Percentiles rank a stretch among this genome's conserved stretches.
Conservation (phyloP, 352 stramenopile species). For the Globisporangium solare region DNA sequence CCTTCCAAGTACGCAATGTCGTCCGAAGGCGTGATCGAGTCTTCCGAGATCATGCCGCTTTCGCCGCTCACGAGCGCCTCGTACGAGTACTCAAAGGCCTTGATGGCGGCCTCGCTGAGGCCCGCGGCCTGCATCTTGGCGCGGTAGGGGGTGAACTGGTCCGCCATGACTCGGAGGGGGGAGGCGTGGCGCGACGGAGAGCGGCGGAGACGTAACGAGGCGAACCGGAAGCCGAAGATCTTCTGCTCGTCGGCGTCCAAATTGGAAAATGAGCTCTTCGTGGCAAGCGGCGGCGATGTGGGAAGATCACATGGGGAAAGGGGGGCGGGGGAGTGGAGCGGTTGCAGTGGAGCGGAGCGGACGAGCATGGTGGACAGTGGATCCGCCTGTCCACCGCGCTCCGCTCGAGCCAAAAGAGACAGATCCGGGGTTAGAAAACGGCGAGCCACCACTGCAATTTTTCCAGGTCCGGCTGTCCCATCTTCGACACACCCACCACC, state of each 20-base stretch:
- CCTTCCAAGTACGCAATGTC: conserved; percentile 79
- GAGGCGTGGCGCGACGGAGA: conserved; percentile 6
- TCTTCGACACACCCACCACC: neutral
- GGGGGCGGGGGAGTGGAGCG: neutral
- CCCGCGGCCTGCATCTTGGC: conserved; percentile 96
- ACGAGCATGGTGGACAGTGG: neutral
- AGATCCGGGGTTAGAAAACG: neutral
- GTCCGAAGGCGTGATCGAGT: conserved; percentile 87
- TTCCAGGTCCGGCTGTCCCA: neutral
- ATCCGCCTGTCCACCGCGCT: neutral
- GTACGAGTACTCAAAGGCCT: conserved; percentile 98
- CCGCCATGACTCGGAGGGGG: conserved; percentile 25
- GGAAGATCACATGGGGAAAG: conserved; percentile 1
- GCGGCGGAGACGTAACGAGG: conserved; percentile 7
- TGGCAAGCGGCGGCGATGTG: neutral
- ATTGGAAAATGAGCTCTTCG: conserved; percentile 14
- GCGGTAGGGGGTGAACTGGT: conserved; percentile 77
- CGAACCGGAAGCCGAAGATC: conserved; percentile 10
- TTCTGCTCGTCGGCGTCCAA: conserved; percentile 12
- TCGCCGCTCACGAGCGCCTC: conserved; percentile 91
- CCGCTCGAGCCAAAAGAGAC: neutral
- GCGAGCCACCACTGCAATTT: neutral
- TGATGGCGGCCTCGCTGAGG: conserved; percentile 94
- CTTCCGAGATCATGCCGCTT: conserved; percentile 96
- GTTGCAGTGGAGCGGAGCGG: conserved; percentile 3